These are phyloP conservation scores for Ophiostoma triangulosporum DNA, from an alignment of 2,329 filamentous ascomycete species.

Conservation along the genomic window DNA sequence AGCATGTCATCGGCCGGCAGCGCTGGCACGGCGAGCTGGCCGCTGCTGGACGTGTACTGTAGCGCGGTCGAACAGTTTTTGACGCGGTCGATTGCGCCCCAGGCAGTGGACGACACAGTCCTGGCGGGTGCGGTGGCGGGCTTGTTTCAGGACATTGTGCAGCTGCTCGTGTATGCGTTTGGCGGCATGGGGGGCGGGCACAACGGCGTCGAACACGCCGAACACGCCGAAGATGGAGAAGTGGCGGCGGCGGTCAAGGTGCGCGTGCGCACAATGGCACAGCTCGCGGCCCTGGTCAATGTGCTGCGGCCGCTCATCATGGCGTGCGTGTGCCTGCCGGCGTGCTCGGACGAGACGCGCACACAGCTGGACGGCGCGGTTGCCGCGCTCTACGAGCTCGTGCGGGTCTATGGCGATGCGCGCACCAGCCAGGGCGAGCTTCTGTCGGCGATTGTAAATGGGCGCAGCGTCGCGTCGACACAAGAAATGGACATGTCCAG, in stretches of 20 bases:
- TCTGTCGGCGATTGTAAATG: neutral
- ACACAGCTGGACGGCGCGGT: neutral
- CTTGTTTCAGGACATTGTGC: conserved; percentile 20
- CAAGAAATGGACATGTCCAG: too few species aligned
- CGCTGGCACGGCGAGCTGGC: conserved; percentile 21
- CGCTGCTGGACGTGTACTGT: conserved; percentile 37
- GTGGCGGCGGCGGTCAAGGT: neutral
- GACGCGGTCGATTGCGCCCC: conserved; percentile 21
- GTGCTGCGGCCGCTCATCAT: conserved; percentile 14
- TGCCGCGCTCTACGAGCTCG: neutral
- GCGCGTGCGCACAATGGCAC: conserved; percentile 17
- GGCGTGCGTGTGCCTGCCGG: conserved; percentile 8
- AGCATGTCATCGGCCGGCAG: neutral
- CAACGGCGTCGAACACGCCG: neutral
- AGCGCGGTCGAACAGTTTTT: conserved; percentile 28
- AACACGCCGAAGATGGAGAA: neutral
- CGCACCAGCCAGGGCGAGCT: neutral
- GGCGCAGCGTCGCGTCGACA: neutral
- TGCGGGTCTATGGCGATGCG: neutral
- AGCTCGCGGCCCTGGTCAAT: conserved; percentile 13
- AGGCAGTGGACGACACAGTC: conserved; percentile 23
- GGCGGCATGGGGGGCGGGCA: neutral
- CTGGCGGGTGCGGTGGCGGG: conserved; percentile 20
- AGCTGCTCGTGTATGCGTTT: neutral
- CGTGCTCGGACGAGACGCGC: neutral